phyloP scores from a whole-genome alignment of 768 basidiomycete species.

The Pleurotus salmoneostramineus region DNA sequence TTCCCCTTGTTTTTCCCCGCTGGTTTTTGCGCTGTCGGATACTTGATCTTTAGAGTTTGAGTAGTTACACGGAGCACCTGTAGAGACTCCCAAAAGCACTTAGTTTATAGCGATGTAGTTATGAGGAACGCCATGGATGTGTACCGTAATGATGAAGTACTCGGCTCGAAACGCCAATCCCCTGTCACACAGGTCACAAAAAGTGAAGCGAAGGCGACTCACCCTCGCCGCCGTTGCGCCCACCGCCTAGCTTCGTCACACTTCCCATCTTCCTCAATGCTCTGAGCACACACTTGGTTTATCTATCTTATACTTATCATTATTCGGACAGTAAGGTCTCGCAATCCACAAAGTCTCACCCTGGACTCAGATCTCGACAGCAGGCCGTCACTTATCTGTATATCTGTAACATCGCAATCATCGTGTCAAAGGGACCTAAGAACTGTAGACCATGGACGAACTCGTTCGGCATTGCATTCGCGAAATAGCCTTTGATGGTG shows the following conservation, averaged over 20 bases:
- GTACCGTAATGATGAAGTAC: not conserved
- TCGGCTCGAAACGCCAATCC: not conserved
- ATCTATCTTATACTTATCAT: not conserved
- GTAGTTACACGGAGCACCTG: not conserved
- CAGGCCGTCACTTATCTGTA: no score
- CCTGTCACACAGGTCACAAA: not conserved
- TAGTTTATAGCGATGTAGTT: slow-evolving; percentile 1
- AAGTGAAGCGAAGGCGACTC: not conserved
- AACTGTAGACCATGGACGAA: slow-evolving; percentile 60
- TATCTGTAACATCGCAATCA: not conserved
- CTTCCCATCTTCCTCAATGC: not conserved
- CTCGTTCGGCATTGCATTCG: slow-evolving; percentile 80
- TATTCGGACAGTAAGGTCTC: not conserved
- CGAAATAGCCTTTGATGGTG: slow-evolving; percentile 88
- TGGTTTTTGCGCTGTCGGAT: not conserved
- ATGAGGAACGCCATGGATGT: not conserved
- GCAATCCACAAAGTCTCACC: not conserved
- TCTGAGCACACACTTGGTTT: not conserved
- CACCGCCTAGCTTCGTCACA: not conserved
- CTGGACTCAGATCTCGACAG: no score
- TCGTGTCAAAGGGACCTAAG: not conserved
- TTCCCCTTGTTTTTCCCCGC: not conserved
- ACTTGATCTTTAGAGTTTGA: not conserved
- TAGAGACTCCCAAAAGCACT: not conserved
- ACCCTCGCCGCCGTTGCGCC: no score